Percentiles rank a stretch among this genome's conserved stretches.
Evolutionary conservation across 78 protist species (phyloP).

Genomic region (Dictyostelium capitatum): DNA sequence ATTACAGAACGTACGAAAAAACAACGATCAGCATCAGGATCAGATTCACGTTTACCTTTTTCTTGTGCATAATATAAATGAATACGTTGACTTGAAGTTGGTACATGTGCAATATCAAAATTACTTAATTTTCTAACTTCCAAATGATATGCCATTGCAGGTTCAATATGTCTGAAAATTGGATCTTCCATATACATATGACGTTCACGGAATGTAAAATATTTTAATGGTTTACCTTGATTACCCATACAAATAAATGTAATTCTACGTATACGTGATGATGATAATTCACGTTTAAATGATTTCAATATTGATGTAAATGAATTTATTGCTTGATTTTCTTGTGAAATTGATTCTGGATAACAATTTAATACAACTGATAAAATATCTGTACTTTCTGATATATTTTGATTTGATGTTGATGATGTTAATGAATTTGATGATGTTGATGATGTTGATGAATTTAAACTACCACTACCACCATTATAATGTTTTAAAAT

Average conservation of each 20-base stretch:
- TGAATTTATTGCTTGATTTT: conserved; percentile 23
- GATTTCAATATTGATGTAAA: conserved; percentile 23
- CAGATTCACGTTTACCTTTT: conserved; percentile 77
- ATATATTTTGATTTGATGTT: not conserved
- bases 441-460: not conserved
- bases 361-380: conserved; percentile 14
- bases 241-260: conserved; percentile 40
- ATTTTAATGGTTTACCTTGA: conserved; percentile 59
- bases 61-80: conserved; percentile 93
- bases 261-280: conserved; percentile 55
- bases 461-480: not conserved
- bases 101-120: conserved; percentile 85
- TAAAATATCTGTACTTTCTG: conserved; percentile 51
- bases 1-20: conserved; percentile 93
- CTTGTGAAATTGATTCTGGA: conserved; percentile 59
- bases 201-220: conserved; percentile 91
- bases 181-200: conserved; percentile 88
- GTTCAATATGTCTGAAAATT: conserved; percentile 93
- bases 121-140: conserved; percentile 89
- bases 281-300: conserved; percentile 3
- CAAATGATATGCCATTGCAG: conserved; percentile 93
- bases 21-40: conserved; percentile 86
- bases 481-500: conserved; percentile 46
- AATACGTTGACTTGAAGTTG: conserved; percentile 80
- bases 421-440: not conserved